Evolutionary conservation across 169 alveolate species (phyloP), one percentile per base, ranked within the genome.

Genomic region (Plasmodium billcollinsi): DNA sequence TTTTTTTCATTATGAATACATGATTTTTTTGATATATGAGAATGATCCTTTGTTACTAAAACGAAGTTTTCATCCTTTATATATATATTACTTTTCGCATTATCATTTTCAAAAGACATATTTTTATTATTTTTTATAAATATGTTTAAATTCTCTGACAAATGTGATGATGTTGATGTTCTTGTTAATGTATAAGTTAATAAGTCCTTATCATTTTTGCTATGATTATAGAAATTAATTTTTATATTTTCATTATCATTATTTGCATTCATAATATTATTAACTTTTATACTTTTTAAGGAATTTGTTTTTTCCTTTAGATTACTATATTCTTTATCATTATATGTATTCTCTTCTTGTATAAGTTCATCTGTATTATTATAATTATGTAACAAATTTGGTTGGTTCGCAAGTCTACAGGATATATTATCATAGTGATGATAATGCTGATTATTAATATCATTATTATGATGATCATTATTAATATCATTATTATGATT

Each of bases 101-200:
- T 26, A 4, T 66, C 47, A 61, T 50, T 74, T 52, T 74, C 88
- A 39, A 47, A 33, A 74, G 14, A 15, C 2, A 45, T 1, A 74
- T 66, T 74, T 61, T 66, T 61, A 24, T 61, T 74, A 18, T 18
- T 50, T 21, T 74, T 74, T 29, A 74, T 45, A 21, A 61, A n/a
- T 20, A 56, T 59, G 43, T 67, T n/a, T n/a, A 74, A 45, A 52
- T 74, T 62, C 15, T 47, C 69, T 14, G 88, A 74, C 20, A 74
- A 45, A 49, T 61, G 88, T 3, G 88, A 50, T 9, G 88, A 72
- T 9, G 88, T 74, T 12, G 88, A 74, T 0, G 88, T 73, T 52
- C 71, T 74, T 39, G 88, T 74, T 45, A 74, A 47, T 6, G 52
- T 54, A 54, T 67, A 74, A 11, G 86, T 9, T 39, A 39, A 39